phyloP scores from a whole-genome alignment of 441 rosid species.

The Bruguiera hainesii region DNA sequence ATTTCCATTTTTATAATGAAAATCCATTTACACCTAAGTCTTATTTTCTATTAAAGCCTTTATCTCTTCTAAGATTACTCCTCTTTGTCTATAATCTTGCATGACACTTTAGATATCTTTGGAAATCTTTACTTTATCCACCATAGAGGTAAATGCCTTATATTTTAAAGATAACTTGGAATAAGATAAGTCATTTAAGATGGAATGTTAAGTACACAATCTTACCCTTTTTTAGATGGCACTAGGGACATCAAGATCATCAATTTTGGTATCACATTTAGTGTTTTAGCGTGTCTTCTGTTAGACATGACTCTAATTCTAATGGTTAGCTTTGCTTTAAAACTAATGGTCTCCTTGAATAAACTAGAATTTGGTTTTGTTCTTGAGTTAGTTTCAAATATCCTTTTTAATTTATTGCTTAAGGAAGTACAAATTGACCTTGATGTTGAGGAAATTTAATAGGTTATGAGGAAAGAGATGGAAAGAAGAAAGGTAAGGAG shows the following conservation, averaged over 20 bases:
- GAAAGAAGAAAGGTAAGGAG: not conserved
- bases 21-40: not conserved
- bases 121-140: not conserved
- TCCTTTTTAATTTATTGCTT: too few species aligned
- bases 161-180: not conserved
- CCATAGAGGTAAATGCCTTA: not conserved
- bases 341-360: not conserved
- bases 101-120: not conserved
- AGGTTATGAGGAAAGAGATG: not conserved
- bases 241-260: not conserved
- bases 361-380: not conserved
- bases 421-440: not conserved
- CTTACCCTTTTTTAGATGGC: not conserved
- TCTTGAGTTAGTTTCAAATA: not conserved
- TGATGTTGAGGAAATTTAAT: not conserved
- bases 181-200: not conserved
- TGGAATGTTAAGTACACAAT: not conserved
- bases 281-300: not conserved
- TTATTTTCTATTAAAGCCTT: not conserved
- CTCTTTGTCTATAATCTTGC: not conserved
- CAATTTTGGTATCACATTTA: not conserved
- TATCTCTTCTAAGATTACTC: not conserved
- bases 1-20: not conserved
- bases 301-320: not conserved
- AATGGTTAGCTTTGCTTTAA: not conserved